Base-by-base conservation (phyloP, 495 filamentous ascomycete species). In the Podospora sp. region DNA sequence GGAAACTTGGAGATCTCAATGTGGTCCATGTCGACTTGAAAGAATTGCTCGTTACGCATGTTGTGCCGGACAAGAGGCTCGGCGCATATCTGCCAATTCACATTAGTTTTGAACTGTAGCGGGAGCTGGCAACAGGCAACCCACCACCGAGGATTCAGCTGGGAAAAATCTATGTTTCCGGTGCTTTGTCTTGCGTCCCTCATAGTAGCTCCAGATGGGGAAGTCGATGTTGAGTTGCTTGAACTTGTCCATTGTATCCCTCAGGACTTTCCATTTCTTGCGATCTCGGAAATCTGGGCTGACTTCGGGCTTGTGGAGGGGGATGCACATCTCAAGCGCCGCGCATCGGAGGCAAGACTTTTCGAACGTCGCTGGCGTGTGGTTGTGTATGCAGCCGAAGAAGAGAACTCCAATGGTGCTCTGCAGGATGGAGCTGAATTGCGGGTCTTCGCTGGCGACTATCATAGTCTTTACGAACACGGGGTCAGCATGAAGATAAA, bases 321-420 rank as follows among this genome's bases (percentile, higher is more conserved):
- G 55, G 20, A 58, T 58, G 55, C 24, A 16, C 55, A 58, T 24
- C 55, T 58, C 55, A 16, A 58, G 55, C 6, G 55, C 55, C 4
- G 55, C 55, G 55, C 55, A 58, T 27, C 24, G n/a, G 55, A 58
- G n/a, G 20, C 55, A 58, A 24, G n/a, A 5, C 18, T 58, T 58
- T 24, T 58, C 55, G 55, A 58, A 58, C 18, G 20, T 58, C 14
- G 55, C 55, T 20, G 55, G 55, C 14, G 55, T 26, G 55, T 58
- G 55, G 55, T 58, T 58, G 55, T 58, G 55, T 5, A 58, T 58
- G 24, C 55, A 58, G n/a, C 55, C 55, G 20, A 58, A 58, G 55
- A 58, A 58, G 55, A 58, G 55, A 22, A 58, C 55, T 58, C 55
- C 55, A 27, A 58, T 58, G 55, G 24, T 58, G 55, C 55, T 58